phyloP scores from a whole-genome alignment of 208 protist genomes.

The Acanthamoeba triangularis region DNA sequence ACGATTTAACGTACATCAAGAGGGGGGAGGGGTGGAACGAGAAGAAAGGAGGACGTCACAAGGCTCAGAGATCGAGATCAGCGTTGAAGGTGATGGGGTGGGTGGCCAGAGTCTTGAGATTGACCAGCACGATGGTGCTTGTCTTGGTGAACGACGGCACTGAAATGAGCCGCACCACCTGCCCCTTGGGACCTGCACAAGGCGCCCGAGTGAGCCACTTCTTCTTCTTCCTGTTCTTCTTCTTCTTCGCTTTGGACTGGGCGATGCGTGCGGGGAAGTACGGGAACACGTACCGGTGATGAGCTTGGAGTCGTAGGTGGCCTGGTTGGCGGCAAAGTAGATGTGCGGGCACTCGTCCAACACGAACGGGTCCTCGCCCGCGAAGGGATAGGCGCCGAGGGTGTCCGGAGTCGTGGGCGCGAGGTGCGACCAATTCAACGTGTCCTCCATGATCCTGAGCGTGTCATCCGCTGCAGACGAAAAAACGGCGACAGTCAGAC shows the following conservation, averaged over 20 bases:
- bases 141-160: conserved; percentile 82
- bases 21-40: too few species aligned
- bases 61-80: not conserved
- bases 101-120: conserved; percentile 72
- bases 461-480: not conserved
- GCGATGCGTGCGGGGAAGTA: not conserved
- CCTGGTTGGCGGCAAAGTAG: conserved; percentile 83
- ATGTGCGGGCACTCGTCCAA: conserved; percentile 85
- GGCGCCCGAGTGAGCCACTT: not conserved
- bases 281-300: conserved; percentile 72
- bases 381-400: conserved; percentile 79
- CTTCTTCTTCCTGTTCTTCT: not conserved
- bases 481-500: not conserved
- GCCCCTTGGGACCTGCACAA: conserved; percentile 67
- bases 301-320: conserved; percentile 77
- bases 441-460: conserved; percentile 78
- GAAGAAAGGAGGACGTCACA: not conserved
- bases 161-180: conserved; percentile 73
- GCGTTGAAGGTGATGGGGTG: conserved; percentile 74
- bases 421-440: conserved; percentile 84
- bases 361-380: conserved; percentile 85
- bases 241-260: too few species aligned
- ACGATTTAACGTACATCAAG: too few species aligned
- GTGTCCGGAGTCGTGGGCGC: conserved; percentile 87
- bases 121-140: conserved; percentile 79